These are phyloP conservation scores for Trametes maxima DNA, from an alignment of 768 basidiomycete species.

Conservation along the genomic window DNA sequence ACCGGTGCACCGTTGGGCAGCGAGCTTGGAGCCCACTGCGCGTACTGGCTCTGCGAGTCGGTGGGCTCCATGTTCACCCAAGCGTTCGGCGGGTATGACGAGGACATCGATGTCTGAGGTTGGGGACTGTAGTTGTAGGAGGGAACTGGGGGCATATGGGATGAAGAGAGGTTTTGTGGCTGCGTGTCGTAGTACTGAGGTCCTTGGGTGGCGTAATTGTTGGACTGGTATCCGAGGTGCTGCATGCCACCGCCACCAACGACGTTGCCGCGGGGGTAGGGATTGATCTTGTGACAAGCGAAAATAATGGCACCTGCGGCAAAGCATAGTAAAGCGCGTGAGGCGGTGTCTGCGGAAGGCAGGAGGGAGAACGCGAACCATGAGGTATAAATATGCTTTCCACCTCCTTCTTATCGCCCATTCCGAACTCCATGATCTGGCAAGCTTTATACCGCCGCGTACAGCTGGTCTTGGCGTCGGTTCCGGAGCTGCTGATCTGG, in stretches of 20 bases:
- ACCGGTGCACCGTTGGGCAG: constrained; percentile 24
- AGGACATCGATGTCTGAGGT: constrained; percentile 20
- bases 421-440: constrained; percentile 52
- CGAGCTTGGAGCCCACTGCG: constrained; percentile 22
- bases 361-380: constrained; percentile 48
- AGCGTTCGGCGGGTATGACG: constrained; percentile 20
- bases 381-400: constrained; percentile 92
- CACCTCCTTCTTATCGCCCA: constrained; percentile 62
- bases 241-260: constrained; percentile 23
- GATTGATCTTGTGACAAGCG: constrained; percentile 65
- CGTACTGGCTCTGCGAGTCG: constrained; percentile 11
- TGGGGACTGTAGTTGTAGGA: constrained; percentile 26
- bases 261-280: constrained; percentile 37
- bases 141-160: constrained; percentile 25
- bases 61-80: constrained; percentile 19
- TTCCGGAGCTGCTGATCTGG: constrained; percentile 59
- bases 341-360: constrained; percentile 16
- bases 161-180: constrained; percentile 31
- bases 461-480: constrained; percentile 83
- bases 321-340: constrained; percentile 4
- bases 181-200: constrained; percentile 33
- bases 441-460: constrained; percentile 80
- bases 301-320: constrained; percentile 65
- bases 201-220: constrained; percentile 28
- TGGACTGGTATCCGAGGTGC: constrained; percentile 29